phyloP scores from a whole-genome alignment of 768 basidiomycete genomes.

The Porpolomopsis calyptriformis region DNA sequence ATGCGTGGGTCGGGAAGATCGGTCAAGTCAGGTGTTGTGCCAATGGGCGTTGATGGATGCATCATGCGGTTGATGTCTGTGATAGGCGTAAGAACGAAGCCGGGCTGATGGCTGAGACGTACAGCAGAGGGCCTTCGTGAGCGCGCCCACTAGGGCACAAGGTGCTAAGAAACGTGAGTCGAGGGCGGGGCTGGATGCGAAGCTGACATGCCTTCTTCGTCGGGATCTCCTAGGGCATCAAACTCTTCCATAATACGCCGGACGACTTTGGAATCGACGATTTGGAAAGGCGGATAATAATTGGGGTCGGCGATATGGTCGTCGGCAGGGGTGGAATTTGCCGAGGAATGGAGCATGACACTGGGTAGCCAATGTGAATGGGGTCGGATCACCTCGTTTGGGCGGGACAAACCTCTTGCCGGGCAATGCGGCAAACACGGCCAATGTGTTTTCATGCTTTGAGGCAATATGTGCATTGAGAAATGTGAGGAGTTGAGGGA shows the following conservation, averaged over 20 bases:
- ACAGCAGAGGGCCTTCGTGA: conserved; percentile 93
- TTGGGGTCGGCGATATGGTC: conserved; percentile 52
- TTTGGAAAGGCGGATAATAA: conserved; percentile 73
- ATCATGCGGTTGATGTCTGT: conserved; percentile 33
- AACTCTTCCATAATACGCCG: conserved; percentile 53
- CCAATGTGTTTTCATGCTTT: conserved; percentile 84
- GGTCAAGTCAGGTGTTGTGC: conserved; percentile 20
- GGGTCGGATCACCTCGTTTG: not conserved
- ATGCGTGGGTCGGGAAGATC: conserved; percentile 30
- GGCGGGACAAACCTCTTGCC: conserved; percentile 55
- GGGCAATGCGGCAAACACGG: conserved; percentile 84
- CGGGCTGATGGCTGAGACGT: conserved; percentile 17
- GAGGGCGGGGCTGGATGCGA: conserved; percentile 5
- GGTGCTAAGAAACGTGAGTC: conserved; percentile 28
- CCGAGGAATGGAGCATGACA: conserved; percentile 67
- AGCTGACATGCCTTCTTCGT: conserved; percentile 38
- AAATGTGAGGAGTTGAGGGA: conserved; percentile 81
- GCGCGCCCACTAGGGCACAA: conserved; percentile 72
- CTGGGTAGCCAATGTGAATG: conserved; percentile 27
- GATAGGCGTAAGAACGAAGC: conserved; percentile 1
- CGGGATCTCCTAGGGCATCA: conserved; percentile 35
- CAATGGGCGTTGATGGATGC: conserved; percentile 20
- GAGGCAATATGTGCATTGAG: conserved; percentile 88
- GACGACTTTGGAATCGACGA: conserved; percentile 60
- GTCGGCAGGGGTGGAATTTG: conserved; percentile 30